Percentiles rank a stretch among this genome's conserved stretches.
These are phyloP conservation scores for Rhizomucor miehei DNA, from an alignment of 371 early-diverging fungal genomes.

Conservation along the genomic window DNA sequence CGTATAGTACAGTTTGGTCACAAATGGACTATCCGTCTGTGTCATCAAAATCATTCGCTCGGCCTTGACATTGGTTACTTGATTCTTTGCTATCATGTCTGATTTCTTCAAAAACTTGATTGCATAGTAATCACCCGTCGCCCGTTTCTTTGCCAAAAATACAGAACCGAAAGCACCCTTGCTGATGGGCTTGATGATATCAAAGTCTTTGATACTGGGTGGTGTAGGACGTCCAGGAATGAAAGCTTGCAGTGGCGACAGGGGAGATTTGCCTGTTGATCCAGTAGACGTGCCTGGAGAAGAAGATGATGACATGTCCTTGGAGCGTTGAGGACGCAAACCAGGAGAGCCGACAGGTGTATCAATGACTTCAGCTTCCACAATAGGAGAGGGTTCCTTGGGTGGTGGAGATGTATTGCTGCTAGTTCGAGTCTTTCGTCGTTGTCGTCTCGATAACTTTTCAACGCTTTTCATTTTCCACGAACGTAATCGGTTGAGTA, in stretches of 20 bases:
- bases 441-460: conserved; percentile 4
- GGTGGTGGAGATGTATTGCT: neutral
- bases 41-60: conserved; percentile 85
- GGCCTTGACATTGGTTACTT: conserved; percentile 87
- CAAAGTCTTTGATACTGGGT: conserved; percentile 87
- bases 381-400: conserved; percentile 16
- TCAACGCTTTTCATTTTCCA: conserved; percentile 9
- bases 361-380: conserved; percentile 41
- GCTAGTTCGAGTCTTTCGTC: neutral
- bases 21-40: conserved; percentile 88
- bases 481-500: conserved; percentile 6
- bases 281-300: conserved; percentile 1
- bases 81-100: conserved; percentile 92
- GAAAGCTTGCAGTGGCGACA: conserved; percentile 46
- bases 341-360: conserved; percentile 37
- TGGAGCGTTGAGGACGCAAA: conserved; percentile 14
- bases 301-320: conserved; percentile 7
- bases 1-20: conserved; percentile 89
- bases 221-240: conserved; percentile 41
- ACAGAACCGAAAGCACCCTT: conserved; percentile 93
- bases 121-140: conserved; percentile 86
- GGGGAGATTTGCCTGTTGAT: conserved; percentile 32
- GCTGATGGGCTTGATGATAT: conserved; percentile 89
- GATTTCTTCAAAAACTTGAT: conserved; percentile 88
- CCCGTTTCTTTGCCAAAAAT: conserved; percentile 79